Evolutionary conservation across 106 monocot genomes (phyloP).

Genomic region (Dactylorhiza incarnata): DNA sequence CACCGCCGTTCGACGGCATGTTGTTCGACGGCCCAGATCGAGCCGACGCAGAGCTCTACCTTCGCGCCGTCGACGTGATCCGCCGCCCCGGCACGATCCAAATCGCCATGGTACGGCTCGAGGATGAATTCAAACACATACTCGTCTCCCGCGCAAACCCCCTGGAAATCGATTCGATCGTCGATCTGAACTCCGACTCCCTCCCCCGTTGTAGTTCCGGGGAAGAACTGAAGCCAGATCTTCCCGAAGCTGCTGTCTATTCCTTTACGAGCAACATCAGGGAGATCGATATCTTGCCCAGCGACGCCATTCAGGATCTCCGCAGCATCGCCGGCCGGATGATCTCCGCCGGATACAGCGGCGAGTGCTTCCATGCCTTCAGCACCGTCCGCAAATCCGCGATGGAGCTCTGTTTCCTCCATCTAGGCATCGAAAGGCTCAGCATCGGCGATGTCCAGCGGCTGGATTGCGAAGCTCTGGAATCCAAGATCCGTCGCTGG

Average conservation of each 20-base stretch:
- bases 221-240: not conserved
- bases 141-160: conserved; percentile 47
- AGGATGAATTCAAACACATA: conserved; percentile 90
- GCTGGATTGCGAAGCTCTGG: conserved; percentile 52
- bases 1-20: not conserved
- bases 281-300: conserved; percentile 70
- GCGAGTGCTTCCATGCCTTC: conserved; percentile 81
- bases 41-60: conserved; percentile 29
- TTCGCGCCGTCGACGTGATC: conserved; percentile 49
- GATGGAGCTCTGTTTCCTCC: conserved; percentile 49
- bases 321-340: conserved; percentile 68
- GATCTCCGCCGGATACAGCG: conserved; percentile 46
- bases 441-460: conserved; percentile 74
- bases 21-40: conserved; percentile 22
- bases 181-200: conserved; percentile 53
- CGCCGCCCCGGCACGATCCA: conserved; percentile 43
- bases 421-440: conserved; percentile 72
- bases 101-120: conserved; percentile 89
- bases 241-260: conserved; percentile 7
- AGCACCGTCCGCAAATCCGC: conserved; percentile 54
- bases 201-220: conserved; percentile 10
- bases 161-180: conserved; percentile 54
- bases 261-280: conserved; percentile 52
- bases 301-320: conserved; percentile 54
- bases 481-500: conserved; percentile 73